Conservation (phyloP, 306 rosid species). For the Rubus idaeus region DNA sequence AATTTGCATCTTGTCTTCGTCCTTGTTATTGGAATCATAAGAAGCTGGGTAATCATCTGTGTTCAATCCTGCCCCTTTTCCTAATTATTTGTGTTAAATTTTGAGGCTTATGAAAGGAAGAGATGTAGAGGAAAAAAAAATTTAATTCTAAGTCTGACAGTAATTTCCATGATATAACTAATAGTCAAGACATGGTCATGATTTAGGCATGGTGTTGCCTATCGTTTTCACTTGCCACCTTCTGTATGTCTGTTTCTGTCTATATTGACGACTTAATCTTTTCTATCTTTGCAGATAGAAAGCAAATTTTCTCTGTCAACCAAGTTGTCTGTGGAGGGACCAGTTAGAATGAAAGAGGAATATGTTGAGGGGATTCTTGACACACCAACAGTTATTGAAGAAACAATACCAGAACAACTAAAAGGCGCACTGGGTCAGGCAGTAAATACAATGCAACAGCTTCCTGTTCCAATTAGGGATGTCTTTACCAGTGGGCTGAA, state of each 20-base stretch:
- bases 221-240: not conserved
- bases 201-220: constrained; percentile 3
- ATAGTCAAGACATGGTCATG: not conserved
- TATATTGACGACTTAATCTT: constrained; percentile 15
- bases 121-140: not conserved
- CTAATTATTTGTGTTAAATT: not conserved
- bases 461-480: constrained; percentile 76
- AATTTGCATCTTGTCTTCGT: not conserved
- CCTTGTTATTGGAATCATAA: not conserved
- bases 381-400: constrained; percentile 77
- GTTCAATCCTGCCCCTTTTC: not conserved
- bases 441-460: constrained; percentile 63
- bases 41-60: not conserved
- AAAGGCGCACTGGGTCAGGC: constrained; percentile 89
- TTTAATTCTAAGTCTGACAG: not conserved
- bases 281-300: constrained; percentile 60
- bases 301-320: constrained; percentile 62
- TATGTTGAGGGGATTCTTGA: constrained; percentile 77
- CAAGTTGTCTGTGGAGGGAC: constrained; percentile 84
- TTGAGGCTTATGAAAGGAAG: not conserved
- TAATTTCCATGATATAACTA: not conserved
- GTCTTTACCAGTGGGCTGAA: constrained; percentile 64
- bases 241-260: not conserved
- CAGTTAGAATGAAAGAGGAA: constrained; percentile 94
- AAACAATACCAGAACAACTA: constrained; percentile 76